Evolutionary conservation across 2,329 filamentous ascomycete genomes (phyloP).

Genomic region (Fusarium nisikadoi): DNA sequence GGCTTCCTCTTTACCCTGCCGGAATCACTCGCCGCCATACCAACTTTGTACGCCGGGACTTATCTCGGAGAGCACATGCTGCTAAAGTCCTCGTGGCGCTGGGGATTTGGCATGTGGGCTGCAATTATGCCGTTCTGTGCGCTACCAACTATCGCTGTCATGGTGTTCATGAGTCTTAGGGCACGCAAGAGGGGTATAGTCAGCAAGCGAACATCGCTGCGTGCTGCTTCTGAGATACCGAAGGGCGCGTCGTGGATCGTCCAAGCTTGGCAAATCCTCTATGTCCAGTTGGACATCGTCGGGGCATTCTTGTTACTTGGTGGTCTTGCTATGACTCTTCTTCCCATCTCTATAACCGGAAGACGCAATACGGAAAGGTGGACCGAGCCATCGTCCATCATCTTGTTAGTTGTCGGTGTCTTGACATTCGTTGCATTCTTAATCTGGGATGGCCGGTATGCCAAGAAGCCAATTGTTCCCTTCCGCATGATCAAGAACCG

Average conservation of each 20-base stretch:
- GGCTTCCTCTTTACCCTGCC: slow-evolving; percentile 17
- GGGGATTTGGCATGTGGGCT: slow-evolving; percentile 29
- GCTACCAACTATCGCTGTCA: not conserved
- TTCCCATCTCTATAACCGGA: slow-evolving; percentile 13
- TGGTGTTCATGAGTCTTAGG: not conserved
- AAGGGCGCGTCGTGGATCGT: not conserved
- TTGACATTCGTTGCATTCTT: slow-evolving; percentile 42
- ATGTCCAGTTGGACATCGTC: slow-evolving; percentile 5
- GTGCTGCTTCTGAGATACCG: not conserved
- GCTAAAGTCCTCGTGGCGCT: slow-evolving; percentile 11
- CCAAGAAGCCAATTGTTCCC: slow-evolving; percentile 51
- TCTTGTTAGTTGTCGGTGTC: slow-evolving; percentile 36
- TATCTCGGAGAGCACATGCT: slow-evolving; percentile 27
- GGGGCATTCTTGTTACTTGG: slow-evolving; percentile 12
- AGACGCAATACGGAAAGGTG: slow-evolving; percentile 11
- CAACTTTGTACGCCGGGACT: slow-evolving; percentile 19
- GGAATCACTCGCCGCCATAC: slow-evolving; percentile 18
- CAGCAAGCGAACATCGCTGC: not conserved
- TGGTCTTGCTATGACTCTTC: slow-evolving; percentile 19
- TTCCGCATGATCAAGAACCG: slow-evolving; percentile 50
- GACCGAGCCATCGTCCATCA: slow-evolving; percentile 10
- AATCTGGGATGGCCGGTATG: slow-evolving; percentile 51
- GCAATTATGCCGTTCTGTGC: slow-evolving; percentile 12
- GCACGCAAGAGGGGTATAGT: not conserved
- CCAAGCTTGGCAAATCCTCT: not conserved